Evolutionary conservation across 2,329 filamentous ascomycete genomes (phyloP), one percentile per base, ranked within the genome.

Genomic region (Claviceps paspali): DNA sequence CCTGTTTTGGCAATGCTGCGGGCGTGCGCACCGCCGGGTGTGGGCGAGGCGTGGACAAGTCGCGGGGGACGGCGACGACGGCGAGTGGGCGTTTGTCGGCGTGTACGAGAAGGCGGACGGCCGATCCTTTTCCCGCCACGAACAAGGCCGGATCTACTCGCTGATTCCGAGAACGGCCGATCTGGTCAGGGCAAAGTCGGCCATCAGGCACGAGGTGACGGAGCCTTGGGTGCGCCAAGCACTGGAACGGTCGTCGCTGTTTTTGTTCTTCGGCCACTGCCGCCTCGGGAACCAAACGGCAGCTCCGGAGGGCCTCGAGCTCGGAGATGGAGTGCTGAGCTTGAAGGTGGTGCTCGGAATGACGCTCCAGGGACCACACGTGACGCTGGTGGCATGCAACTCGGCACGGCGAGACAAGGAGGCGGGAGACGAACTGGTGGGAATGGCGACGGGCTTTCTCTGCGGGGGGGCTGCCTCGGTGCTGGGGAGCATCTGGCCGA

Each of bases 1-100:
- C 4, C 17, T 18, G 17, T 37, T 37, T 26, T 33, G 38, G 38
- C 34, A 40, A 32, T 37, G 38, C 35, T 38, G 29, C 12, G 5
- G 4, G 12, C 27, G 35, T 8, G 27, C 24, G 5, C 14, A 27
- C 11, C 11, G 14, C n/a, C 15, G 4, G 29, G 10, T 17, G 14
- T 4, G 8, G 12, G 12, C 6, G 4, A 7, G n/a, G n/a, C 14
- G 27, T 14, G 12, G n/a, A 14, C 12, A 8, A 14, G 11, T n/a
- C n/a, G 14, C n/a, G 14, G 9, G 8, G 27, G n/a, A n/a, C 27
- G 27, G 14, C 14, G 12, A 14, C 4, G 27, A 29, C 27, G 14
- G 27, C n/a, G 11, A 14, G 27, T 29, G 27, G 14, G 27, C n/a
- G 12, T 29, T n/a, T 29, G 14, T 7, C 27, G 27, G 27, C 3